Percentiles rank a stretch among this genome's conserved stretches.
These are phyloP conservation scores for Pseudogymnoascus sp. DNA, from an alignment of 2,329 filamentous ascomycete genomes.

Conservation along the genomic window DNA sequence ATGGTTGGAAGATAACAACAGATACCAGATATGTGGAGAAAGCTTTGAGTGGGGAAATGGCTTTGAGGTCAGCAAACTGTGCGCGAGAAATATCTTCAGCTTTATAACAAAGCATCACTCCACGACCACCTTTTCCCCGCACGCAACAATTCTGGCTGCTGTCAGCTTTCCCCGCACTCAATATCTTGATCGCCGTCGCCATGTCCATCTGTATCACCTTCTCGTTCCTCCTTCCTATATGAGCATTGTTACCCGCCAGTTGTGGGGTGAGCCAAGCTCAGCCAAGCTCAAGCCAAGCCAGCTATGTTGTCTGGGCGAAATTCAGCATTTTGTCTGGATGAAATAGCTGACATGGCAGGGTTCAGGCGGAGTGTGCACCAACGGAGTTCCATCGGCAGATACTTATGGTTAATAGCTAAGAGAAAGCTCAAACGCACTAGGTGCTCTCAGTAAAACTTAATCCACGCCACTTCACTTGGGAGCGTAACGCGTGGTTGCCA, in stretches of 20 bases:
- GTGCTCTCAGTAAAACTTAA: neutral
- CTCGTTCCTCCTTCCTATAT: neutral
- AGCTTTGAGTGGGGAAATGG: neutral
- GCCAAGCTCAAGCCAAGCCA: neutral
- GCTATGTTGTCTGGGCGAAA: neutral
- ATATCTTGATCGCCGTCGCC: neutral
- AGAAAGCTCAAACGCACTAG: neutral
- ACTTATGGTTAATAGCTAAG: neutral
- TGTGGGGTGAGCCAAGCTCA: neutral
- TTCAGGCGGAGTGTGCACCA: neutral
- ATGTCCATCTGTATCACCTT: neutral
- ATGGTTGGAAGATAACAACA: neutral
- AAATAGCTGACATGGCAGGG: neutral
- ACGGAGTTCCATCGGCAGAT: neutral
- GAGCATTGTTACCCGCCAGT: neutral
- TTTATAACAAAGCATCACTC: neutral
- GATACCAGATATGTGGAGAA: neutral
- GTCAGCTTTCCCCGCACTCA: neutral
- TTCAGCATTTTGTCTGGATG: neutral
- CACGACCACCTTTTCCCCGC: neutral
- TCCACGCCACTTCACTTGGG: neutral
- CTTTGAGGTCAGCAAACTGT: neutral
- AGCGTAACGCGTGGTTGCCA: neutral
- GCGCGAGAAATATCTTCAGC: neutral
- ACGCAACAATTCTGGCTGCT: neutral